Conservation (phyloP, 768 basidiomycete species). For the Austroboletus festivus region DNA sequence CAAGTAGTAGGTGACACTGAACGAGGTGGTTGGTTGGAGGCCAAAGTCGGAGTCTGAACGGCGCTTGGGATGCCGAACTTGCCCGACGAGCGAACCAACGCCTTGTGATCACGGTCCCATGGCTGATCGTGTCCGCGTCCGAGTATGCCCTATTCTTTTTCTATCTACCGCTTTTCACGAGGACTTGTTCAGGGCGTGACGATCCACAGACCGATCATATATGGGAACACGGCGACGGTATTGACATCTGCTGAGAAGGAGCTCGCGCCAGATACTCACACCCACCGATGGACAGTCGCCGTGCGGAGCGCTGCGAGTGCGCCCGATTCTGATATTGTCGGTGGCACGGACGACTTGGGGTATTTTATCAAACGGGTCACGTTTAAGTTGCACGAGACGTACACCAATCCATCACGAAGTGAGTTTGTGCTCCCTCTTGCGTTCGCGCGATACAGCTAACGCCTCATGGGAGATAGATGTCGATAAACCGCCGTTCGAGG, state of each 20-base stretch:
- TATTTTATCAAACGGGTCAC: slow-evolving; percentile 95
- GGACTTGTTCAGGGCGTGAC: slow-evolving; percentile 62
- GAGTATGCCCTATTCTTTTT: slow-evolving; percentile 46
- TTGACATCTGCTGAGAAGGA: slow-evolving; percentile 72
- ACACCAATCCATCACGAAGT: slow-evolving; percentile 89
- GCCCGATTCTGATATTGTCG: slow-evolving; percentile 71
- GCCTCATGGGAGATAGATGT: slow-evolving; percentile 50
- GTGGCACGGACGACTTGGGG: slow-evolving; percentile 84
- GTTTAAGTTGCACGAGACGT: slow-evolving; percentile 97
- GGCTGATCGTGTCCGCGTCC: slow-evolving; percentile 74
- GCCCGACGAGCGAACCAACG: slow-evolving; percentile 29
- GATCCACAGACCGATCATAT: slow-evolving; percentile 88
- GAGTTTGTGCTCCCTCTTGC: slow-evolving; percentile 22
- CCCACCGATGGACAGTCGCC: slow-evolving; percentile 96
- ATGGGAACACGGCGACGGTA: slow-evolving; percentile 88
- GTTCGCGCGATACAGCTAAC: not conserved
- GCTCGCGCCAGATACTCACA: slow-evolving; percentile 64
- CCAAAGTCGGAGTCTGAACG: slow-evolving; percentile 32
- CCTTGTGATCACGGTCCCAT: slow-evolving; percentile 41
- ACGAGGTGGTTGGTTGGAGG: not conserved
- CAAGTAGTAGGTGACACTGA: too few relatives aligned
- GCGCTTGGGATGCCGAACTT: slow-evolving; percentile 35
- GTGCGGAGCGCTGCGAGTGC: slow-evolving; percentile 83
- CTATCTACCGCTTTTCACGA: not conserved
- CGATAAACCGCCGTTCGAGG: slow-evolving; percentile 91